Conservation (phyloP, 495 filamentous ascomycete species). For the Viridothelium virens region DNA sequence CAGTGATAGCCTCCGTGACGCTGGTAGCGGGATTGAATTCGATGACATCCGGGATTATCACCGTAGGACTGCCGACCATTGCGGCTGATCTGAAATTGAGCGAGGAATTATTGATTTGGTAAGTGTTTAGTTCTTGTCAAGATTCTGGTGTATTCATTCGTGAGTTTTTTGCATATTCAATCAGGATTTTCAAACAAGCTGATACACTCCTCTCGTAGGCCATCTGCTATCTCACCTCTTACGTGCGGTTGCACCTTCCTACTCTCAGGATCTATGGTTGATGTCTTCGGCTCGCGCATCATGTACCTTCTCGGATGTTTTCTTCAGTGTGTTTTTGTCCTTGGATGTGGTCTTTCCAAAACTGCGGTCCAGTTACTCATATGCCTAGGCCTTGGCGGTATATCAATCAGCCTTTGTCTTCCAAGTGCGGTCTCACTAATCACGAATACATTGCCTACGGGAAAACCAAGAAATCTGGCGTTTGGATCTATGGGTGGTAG, state of each 20-base stretch:
- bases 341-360: constrained; percentile 39
- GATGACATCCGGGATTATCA: constrained; percentile 40
- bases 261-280: constrained; percentile 44
- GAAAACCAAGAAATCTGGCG: constrained; percentile 39
- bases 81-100: constrained; percentile 39
- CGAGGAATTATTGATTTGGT: constrained; percentile 41
- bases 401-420: constrained; percentile 46
- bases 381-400: constrained; percentile 45
- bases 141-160: neutral
- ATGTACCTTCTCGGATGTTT: constrained; percentile 41
- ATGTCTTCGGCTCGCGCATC: constrained; percentile 41
- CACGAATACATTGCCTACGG: constrained; percentile 36
- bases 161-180: too few species aligned
- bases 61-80: constrained; percentile 45
- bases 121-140: constrained; percentile 11
- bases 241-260: constrained; percentile 43
- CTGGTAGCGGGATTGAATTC: constrained; percentile 32
- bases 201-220: constrained; percentile 25
- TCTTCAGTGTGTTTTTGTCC: constrained; percentile 36
- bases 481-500: constrained; percentile 41
- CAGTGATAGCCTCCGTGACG: constrained; percentile 37
- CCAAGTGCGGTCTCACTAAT: constrained; percentile 46
- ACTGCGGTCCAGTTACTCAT: constrained; percentile 41
- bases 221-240: constrained; percentile 41
- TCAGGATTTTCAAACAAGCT: too few species aligned